A percentile compares a stretch with the other conserved stretches of the same genome.
Conservation (phyloP, 768 basidiomycete species). For the Lyophyllum decastes region DNA sequence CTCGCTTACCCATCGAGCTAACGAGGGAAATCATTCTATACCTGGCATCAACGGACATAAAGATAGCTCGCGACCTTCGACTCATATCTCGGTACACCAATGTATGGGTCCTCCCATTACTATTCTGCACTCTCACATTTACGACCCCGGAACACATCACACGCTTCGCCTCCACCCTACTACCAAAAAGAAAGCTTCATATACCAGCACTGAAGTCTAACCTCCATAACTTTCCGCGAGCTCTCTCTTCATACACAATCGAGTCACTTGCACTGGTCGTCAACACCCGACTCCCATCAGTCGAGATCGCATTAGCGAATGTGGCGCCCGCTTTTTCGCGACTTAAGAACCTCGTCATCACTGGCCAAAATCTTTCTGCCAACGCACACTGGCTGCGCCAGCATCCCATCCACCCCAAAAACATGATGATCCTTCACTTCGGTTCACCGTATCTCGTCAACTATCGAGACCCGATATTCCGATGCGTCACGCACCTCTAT, state of each 20-base stretch:
- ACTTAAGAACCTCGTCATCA: conserved; percentile 33
- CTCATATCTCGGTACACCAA: conserved; percentile 35
- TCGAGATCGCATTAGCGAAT: conserved; percentile 32
- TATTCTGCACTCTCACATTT: conserved; percentile 32
- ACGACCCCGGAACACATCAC: conserved; percentile 26
- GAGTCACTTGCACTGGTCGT: conserved; percentile 32
- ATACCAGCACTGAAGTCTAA: conserved; percentile 28
- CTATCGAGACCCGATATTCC: conserved; percentile 34
- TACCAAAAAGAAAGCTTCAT: conserved; percentile 27
- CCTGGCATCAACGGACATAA: conserved; percentile 23
- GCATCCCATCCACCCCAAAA: conserved; percentile 28
- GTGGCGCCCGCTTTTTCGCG: conserved; percentile 31
- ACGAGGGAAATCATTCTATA: conserved; percentile 33
- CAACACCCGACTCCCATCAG: conserved; percentile 30
- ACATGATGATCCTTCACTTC: conserved; percentile 33
- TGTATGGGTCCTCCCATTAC: conserved; percentile 32
- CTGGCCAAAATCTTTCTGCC: conserved; percentile 31
- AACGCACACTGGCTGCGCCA: conserved; percentile 36
- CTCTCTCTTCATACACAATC: conserved; percentile 33
- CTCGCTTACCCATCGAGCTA: conserved; percentile 32
- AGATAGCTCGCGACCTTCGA: conserved; percentile 29
- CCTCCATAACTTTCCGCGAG: conserved; percentile 27
- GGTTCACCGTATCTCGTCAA: conserved; percentile 34
- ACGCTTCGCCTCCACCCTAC: conserved; percentile 29
- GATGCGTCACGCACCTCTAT: conserved; percentile 34